Base-by-base conservation (phyloP, 2,329 filamentous ascomycete species). In the Penicillium corylophilum region DNA sequence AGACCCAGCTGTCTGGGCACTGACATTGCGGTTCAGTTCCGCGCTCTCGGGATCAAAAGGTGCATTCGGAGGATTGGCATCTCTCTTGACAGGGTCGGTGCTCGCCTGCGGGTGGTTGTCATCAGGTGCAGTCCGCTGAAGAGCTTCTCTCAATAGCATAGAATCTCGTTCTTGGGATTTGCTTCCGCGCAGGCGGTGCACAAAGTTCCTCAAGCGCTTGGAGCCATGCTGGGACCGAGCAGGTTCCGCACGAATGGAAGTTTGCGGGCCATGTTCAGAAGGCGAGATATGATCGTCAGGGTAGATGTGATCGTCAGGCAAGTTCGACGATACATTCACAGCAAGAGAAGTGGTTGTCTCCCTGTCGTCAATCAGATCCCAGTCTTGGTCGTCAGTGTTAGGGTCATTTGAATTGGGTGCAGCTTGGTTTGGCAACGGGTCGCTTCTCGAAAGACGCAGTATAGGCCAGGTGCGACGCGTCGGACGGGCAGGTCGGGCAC, bases 1-100 rank as follows among this genome's bases (percentile, higher is more conserved):
- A 12, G 71, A 73, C 16, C 60, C 45, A 0, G 62, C 53, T 1
- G 64, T 70, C 41, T 67, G 64, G 39, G 64, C 64, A 52, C 71
- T 73, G 31, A 64, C 60, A 38, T 68, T 68, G 12, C 71, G 66
- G 9, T 52, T 33, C 22, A 52, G 41, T 5, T 64, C 56, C n/a
- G 33, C 16, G 1, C 18, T 20, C n/a, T 53, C 44, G 22, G 44
- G 47, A 8, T 48, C 46, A n/a, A 33, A 24, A 29, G 3, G 22
- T 40, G 23, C 20, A 44, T 41, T 38, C n/a, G 18, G n/a, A 38
- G 12, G 35, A 12, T 38, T 20, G 9, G 15, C 18, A 29, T 52
- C 36, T 31, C 44, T 57, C 15, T 53, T 51, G 33, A 47, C 40
- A 5, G 51, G 46, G 18, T 53, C 51, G n/a, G 51, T 47, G 29